Evolutionary conservation across 306 rosid species (phyloP).

Genomic region (Casuarina cunninghamiana): DNA sequence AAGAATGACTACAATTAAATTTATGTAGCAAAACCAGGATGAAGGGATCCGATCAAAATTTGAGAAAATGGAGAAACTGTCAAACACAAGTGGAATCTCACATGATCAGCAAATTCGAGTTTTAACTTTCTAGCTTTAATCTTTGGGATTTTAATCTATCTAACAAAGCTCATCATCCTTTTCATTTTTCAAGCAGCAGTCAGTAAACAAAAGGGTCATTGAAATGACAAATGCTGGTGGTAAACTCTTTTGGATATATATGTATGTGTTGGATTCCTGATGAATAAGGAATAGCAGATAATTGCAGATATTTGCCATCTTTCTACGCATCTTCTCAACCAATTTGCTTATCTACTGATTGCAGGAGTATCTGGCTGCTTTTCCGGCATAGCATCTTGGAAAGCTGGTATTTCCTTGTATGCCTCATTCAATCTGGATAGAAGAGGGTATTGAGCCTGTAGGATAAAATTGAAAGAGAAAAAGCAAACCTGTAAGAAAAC

Average conservation of each 20-base stretch:
- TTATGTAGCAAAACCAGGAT: not conserved
- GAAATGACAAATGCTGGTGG: not conserved
- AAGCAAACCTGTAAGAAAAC: conserved; percentile 15
- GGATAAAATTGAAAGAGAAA: conserved; percentile 8
- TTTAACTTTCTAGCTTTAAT: too few relatives aligned
- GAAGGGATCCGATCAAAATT: too few relatives aligned
- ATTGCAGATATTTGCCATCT: not conserved
- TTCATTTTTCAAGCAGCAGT: not conserved
- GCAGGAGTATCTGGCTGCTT: conserved; percentile 66
- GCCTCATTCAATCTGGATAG: conserved; percentile 60
- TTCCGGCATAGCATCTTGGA: conserved; percentile 64
- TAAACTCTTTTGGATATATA: not conserved
- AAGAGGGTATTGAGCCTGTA: conserved; percentile 64
- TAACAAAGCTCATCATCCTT: too few relatives aligned
- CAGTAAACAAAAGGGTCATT: not conserved
- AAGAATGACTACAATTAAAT: not conserved
- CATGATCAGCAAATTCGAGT: too few relatives aligned
- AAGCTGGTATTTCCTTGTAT: conserved; percentile 56
- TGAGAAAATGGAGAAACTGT: too few relatives aligned
- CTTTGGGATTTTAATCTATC: too few relatives aligned
- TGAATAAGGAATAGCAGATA: not conserved
- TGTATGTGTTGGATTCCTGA: not conserved
- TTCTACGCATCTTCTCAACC: conserved; percentile 12
- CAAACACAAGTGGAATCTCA: too few relatives aligned
- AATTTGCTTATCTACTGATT: conserved; percentile 29